These are phyloP conservation scores for Alternaria gansuensis DNA, from an alignment of 2,329 filamentous ascomycete species.

Conservation along the genomic window DNA sequence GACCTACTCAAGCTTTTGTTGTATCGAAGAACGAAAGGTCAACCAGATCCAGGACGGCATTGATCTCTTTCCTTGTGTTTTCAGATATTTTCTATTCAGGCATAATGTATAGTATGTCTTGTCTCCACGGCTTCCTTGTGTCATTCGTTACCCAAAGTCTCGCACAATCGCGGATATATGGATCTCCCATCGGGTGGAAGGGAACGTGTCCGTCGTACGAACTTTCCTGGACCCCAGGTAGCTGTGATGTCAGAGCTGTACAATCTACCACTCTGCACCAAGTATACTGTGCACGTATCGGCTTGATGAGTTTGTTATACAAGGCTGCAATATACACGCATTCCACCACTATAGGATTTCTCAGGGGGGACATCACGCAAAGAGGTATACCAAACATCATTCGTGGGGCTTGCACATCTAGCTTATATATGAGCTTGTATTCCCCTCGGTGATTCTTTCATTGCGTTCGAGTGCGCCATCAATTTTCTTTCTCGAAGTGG, in stretches of 20 bases:
- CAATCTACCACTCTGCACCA: not conserved
- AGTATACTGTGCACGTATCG: slow-evolving; percentile 1
- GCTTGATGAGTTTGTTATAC: not conserved
- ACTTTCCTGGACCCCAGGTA: not conserved
- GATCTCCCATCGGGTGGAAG: not conserved
- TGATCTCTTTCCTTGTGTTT: not conserved
- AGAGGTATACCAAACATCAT: not conserved
- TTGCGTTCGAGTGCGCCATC: not conserved
- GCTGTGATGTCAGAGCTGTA: not conserved
- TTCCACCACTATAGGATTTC: not conserved
- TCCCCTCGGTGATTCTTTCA: not conserved
- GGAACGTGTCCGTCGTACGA: slow-evolving; percentile 1
- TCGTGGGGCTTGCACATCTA: not conserved
- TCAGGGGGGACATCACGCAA: not conserved
- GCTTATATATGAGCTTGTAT: not conserved
- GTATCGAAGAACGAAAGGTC: not conserved
- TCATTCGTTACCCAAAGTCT: not conserved
- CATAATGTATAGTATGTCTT: not conserved
- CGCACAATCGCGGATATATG: not conserved
- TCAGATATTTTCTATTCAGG: not conserved
- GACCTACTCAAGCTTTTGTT: slow-evolving; percentile 2
- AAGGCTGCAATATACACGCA: not conserved
- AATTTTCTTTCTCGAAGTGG: not conserved
- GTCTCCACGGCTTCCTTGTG: not conserved
- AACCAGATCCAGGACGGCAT: not conserved